Base-by-base conservation (phyloP, 2,329 filamentous ascomycete genomes). In the Aureobasidium sp. region DNA sequence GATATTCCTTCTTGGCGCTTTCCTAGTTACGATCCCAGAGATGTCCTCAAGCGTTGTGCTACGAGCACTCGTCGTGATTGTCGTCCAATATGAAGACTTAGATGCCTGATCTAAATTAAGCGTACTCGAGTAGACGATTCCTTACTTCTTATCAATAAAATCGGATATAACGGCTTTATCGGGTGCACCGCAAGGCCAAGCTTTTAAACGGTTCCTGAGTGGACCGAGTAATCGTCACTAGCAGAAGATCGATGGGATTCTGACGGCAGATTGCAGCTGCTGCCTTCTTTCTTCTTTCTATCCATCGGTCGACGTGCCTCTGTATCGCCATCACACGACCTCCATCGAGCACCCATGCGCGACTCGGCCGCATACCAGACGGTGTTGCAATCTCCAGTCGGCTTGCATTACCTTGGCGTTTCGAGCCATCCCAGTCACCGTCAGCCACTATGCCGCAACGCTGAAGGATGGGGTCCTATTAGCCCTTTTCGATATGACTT, bases 381-480 rank as follows among this genome's bases (percentile, higher is more conserved):
- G 34, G 57, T 60, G 10, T 51, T 60, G 34, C 57, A 60, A 46
- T 50, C 57, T 10, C 34, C 57, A 34, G 44, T 42, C 32, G 44
- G 23, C 44, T 51, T 60, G 44, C 57, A 63, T 48, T 63, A 63
- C 32, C 56, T 63, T 13, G 48, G 53, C 39, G 55, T 52, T 53
- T 47, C 53, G 47, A 34, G 13, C 48, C 23, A 53, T 17, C 39
- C 53, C 17, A 15, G 20, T 26, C 42, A 58, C 10, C 46, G 55
- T 23, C 89, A 95, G 73, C 86, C 90, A 63, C 80, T 97, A 75
- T 97, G 93, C 77, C 85, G 88, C 74, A 94, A 96, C 76, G 80
- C 82, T 61, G 93, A 97, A 76, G 95, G 94, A 70, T 99, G 94
- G 94, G 95, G 95, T 1, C 94, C 94, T 26, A 73, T 99, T 72